These are phyloP conservation scores for Penicillium cosmopolitanum DNA, from an alignment of 495 filamentous ascomycete genomes.

Conservation along the genomic window DNA sequence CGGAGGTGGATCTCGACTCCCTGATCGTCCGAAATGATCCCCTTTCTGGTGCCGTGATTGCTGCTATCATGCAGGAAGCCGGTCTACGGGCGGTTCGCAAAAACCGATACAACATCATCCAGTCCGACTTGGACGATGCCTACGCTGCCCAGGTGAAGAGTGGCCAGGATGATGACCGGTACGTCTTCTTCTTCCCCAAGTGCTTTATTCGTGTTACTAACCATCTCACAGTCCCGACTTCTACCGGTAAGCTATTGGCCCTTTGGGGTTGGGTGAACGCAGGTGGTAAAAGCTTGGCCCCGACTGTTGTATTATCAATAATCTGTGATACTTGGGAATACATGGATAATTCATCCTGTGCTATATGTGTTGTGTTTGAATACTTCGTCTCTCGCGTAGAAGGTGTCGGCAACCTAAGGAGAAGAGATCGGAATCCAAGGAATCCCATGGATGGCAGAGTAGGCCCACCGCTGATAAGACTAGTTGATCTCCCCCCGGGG, in stretches of 20 bases:
- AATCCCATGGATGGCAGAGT: no score
- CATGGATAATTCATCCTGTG: conserved; percentile 18
- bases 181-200: conserved; percentile 24
- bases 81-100: conserved; percentile 94
- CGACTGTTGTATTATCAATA: conserved; percentile 46
- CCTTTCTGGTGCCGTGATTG: conserved; percentile 92
- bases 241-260: conserved; percentile 49
- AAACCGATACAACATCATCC: conserved; percentile 99
- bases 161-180: conserved; percentile 68
- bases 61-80: conserved; percentile 98
- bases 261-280: conserved; percentile 19
- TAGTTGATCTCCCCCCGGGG: not conserved
- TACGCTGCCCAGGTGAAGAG: conserved; percentile 95
- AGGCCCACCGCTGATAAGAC: no score
- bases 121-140: conserved; percentile 91
- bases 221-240: conserved; percentile 52
- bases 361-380: not conserved
- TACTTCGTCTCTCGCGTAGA: no score
- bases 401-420: not conserved
- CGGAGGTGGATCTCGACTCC: conserved; percentile 94
- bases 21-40: conserved; percentile 97
- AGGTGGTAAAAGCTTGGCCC: conserved; percentile 30
- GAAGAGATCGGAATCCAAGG: not conserved
- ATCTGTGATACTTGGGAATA: conserved; percentile 36
- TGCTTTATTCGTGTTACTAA: conserved; percentile 21